Evolutionary conservation across 2,329 filamentous ascomycete species (phyloP), one percentile per base, ranked within the genome.

Genomic region (Diaporthe capsici): DNA sequence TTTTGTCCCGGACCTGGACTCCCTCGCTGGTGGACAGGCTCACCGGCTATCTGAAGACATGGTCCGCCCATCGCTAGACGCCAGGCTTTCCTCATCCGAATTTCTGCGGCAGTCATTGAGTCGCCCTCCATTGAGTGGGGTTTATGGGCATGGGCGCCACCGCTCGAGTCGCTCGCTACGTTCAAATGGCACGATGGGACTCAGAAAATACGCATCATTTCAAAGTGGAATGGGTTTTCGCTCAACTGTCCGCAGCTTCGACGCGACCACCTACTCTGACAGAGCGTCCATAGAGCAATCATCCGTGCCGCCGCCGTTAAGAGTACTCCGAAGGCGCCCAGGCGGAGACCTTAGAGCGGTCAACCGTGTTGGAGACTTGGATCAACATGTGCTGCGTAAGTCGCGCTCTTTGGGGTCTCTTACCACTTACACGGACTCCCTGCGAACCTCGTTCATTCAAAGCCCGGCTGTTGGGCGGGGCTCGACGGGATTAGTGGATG

Each of bases 291-390:
- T 65, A 31, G 85, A 85, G 8, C 87, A 86, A 6, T 81, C 85
- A 4, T 87, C 87, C 2, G 82, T 88, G 65, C 87, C 89, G 1
- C 84, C 85, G 28, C 91, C 91, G n/a, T 84, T 90, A 9, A 90
- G 92, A 60, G 87, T 93, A 57, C 87, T 97, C 77, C 89, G 94
- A 76, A 88, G 94, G 81, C 89, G 92, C 20, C 94, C 94, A 9
- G 94, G 94, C 65, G 94, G 94, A 47, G 92, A 96, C 82, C 84
- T 97, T 65, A 90, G 93, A 77, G 93, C 92, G 22, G 93, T 90
- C 51, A 89, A 88, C 25, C 93, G 92, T 76, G 90, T 93, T 42
- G 89, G 90, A 55, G 92, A 94, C 44, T 82, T 92, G 4, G 90
- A 92, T 61, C 81, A 84, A 12, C 80, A 84, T 20, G 83, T 85